These are phyloP conservation scores for Fragilariopsis cylindrus DNA, from an alignment of 108 stramenopile species.

Conservation along the genomic window DNA sequence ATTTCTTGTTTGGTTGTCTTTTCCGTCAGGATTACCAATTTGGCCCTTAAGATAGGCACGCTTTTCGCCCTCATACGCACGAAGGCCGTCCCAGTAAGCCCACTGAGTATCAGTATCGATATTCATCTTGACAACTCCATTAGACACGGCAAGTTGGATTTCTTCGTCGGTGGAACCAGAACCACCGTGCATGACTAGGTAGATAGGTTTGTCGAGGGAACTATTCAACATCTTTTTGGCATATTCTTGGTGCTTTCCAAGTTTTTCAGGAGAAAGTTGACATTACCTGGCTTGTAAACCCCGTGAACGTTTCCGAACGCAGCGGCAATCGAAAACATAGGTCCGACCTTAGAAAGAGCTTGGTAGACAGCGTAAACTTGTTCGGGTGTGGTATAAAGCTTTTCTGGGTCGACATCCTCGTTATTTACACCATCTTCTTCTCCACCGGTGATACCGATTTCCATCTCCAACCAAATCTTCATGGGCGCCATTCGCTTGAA, in stretches of 20 bases:
- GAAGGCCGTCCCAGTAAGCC: constrained; percentile 93
- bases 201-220: constrained; percentile 79
- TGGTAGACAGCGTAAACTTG: constrained; percentile 90
- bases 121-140: constrained; percentile 98
- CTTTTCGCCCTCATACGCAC: constrained; percentile 80
- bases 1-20: constrained; percentile 99
- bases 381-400: constrained; percentile 97
- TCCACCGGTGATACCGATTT: constrained; percentile 98
- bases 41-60: constrained; percentile 90
- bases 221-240: constrained; percentile 75
- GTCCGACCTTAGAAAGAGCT: constrained; percentile 81
- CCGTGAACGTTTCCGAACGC: constrained; percentile 97
- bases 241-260: constrained; percentile 87
- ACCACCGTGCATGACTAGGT: constrained; percentile 97
- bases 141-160: constrained; percentile 82
- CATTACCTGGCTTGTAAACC: constrained; percentile 98
- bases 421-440: constrained; percentile 99
- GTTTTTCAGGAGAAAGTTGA: constrained; percentile 84
- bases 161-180: constrained; percentile 95
- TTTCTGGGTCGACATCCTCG: constrained; percentile 92
- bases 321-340: constrained; percentile 95
- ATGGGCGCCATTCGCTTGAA: constrained; percentile 89
- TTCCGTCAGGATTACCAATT: constrained; percentile 95
- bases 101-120: constrained; percentile 99
- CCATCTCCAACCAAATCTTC: constrained; percentile 98